Evolutionary conservation across 2,329 filamentous ascomycete genomes (phyloP).

Genomic region (Hypoxylon sp.): DNA sequence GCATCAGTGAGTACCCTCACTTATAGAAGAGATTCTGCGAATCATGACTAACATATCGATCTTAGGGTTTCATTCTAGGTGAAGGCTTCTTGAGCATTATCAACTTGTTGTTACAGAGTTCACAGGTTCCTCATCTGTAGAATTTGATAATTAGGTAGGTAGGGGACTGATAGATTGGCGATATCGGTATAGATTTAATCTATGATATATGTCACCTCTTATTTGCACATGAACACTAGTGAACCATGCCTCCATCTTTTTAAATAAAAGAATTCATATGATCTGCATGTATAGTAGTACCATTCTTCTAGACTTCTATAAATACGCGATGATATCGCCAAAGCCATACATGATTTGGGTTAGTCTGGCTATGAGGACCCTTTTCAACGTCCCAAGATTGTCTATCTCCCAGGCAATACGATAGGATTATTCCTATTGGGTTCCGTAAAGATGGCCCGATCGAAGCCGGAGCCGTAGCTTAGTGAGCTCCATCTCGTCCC

Average conservation of each 20-base stretch:
- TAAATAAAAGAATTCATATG: too few relatives aligned
- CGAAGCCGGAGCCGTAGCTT: slow-evolving; percentile 29
- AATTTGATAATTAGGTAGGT: slow-evolving; percentile 4
- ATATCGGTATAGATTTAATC: background rate
- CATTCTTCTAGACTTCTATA: background rate
- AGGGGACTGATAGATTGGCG: background rate
- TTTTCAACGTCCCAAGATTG: slow-evolving; percentile 2
- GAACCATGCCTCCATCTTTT: background rate
- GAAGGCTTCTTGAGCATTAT: slow-evolving; percentile 94
- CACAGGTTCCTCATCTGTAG: slow-evolving; percentile 78
- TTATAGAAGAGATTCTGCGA: background rate
- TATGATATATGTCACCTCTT: slow-evolving; percentile 18
- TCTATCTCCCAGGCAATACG: too few relatives aligned
- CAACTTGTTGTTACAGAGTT: slow-evolving; percentile 84
- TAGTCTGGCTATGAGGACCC: background rate
- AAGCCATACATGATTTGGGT: background rate
- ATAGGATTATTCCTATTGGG: background rate
- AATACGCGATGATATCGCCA: background rate
- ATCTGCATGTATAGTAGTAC: background rate
- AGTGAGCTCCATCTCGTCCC: slow-evolving; percentile 22
- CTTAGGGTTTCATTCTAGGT: slow-evolving; percentile 85
- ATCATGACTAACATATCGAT: slow-evolving; percentile 19
- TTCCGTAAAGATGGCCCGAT: slow-evolving; percentile 30
- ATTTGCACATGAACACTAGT: background rate
- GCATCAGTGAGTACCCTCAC: slow-evolving; percentile 69